A percentile compares a stretch with the other conserved stretches of the same genome.
Evolutionary conservation across 2,329 filamentous ascomycete genomes (phyloP).

Genomic region (Calonectria pauciramosa): DNA sequence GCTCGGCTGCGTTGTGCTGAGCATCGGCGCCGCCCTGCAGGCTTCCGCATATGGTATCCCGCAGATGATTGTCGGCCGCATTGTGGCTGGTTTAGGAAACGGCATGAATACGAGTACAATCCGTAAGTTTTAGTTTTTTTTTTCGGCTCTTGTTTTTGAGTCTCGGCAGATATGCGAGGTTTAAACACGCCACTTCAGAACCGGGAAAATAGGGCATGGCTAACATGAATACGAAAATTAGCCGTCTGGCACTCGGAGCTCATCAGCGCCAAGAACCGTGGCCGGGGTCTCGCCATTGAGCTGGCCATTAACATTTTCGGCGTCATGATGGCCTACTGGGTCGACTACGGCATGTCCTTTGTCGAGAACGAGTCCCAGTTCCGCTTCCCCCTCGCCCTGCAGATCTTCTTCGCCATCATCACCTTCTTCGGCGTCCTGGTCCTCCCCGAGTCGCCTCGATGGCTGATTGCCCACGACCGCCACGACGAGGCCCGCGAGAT

Average conservation of each 20-base stretch:
- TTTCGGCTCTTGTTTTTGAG: not conserved
- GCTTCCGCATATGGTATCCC: slow-evolving; percentile 55
- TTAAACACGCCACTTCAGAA: not conserved
- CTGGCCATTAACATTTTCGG: slow-evolving; percentile 56
- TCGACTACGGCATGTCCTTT: slow-evolving; percentile 56
- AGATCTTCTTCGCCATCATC: slow-evolving; percentile 57
- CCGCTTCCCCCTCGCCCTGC: slow-evolving; percentile 61
- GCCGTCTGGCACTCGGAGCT: slow-evolving; percentile 59
- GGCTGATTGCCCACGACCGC: slow-evolving; percentile 54
- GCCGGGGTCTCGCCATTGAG: slow-evolving; percentile 47
- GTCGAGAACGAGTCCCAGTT: slow-evolving; percentile 55
- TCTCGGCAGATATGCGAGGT: not conserved
- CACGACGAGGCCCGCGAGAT: slow-evolving; percentile 58
- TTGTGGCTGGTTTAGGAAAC: slow-evolving; percentile 61
- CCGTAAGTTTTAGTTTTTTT: slow-evolving; percentile 39
- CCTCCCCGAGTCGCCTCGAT: slow-evolving; percentile 61
- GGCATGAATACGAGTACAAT: slow-evolving; percentile 64
- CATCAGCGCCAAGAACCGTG: slow-evolving; percentile 56
- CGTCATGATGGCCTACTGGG: slow-evolving; percentile 52
- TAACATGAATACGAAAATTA: slow-evolving; percentile 8
- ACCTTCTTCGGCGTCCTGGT: slow-evolving; percentile 50
- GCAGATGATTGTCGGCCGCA: slow-evolving; percentile 59
- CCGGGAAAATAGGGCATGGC: not conserved
- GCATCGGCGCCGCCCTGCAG: slow-evolving; percentile 59
- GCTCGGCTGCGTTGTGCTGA: slow-evolving; percentile 55